Evolutionary conservation across 305 asterid species (phyloP).

Genomic region (Plantago coronopus): DNA sequence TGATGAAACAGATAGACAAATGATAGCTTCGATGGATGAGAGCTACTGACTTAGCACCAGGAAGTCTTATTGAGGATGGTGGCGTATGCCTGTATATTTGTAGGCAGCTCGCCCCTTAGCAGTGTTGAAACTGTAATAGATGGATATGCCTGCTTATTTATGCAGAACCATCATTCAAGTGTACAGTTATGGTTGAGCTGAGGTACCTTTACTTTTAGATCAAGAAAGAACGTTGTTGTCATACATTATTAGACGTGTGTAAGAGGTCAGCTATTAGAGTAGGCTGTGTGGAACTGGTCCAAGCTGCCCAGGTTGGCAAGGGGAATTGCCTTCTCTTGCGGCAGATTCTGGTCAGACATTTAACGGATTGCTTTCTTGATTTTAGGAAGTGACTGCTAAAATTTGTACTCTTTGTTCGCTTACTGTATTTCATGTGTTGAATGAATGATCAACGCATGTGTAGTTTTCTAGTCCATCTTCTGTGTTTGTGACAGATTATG

Average conservation of each 20-base stretch:
- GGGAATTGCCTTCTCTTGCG: constrained; percentile 64
- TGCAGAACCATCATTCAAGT: constrained; percentile 33
- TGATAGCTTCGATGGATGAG: constrained; percentile 52
- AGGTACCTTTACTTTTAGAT: constrained; percentile 23
- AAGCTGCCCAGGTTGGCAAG: constrained; percentile 76
- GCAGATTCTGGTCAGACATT: constrained; percentile 52
- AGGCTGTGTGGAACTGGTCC: constrained; percentile 35
- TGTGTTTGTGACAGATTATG: too few relatives aligned
- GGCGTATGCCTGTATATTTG: constrained; percentile 57
- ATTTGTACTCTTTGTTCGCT: too few relatives aligned
- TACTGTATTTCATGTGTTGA: too few relatives aligned
- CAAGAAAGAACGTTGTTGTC: constrained; percentile 9
- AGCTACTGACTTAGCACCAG: constrained; percentile 16
- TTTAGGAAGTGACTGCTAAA: too few relatives aligned
- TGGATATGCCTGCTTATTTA: constrained; percentile 15
- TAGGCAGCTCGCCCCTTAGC: constrained; percentile 55
- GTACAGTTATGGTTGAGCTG: constrained; percentile 40
- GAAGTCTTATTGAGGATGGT: constrained; percentile 24
- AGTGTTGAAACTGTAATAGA: constrained; percentile 17
- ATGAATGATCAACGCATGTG: too few relatives aligned
- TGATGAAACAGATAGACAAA: constrained; percentile 49
- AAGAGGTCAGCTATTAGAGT: constrained; percentile 25
- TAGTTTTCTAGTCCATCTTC: too few relatives aligned
- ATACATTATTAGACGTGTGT: constrained; percentile 20
- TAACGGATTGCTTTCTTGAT: not conserved